phyloP scores from a whole-genome alignment of 495 filamentous ascomycete species.

The Talaromyces wortmannii region DNA sequence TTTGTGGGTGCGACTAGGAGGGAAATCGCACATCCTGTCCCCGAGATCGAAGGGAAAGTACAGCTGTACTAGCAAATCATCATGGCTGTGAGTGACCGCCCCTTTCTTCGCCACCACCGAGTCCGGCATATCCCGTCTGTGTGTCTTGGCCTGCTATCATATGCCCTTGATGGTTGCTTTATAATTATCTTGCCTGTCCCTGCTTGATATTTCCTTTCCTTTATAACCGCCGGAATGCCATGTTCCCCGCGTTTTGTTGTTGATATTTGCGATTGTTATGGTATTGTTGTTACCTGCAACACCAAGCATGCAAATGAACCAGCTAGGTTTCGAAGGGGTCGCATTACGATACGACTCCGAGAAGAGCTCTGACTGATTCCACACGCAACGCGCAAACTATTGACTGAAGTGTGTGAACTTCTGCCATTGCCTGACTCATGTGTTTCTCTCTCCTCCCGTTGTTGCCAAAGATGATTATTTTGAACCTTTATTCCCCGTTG shows the following conservation, averaged over 20 bases:
- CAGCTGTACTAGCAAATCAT: slow-evolving; percentile 1
- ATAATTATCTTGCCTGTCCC: not conserved
- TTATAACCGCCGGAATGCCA: not conserved
- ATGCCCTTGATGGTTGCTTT: not conserved
- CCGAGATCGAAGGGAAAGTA: not conserved
- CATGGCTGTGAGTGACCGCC: slow-evolving; percentile 4
- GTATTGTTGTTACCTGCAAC: not conserved
- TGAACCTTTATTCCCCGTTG: not conserved
- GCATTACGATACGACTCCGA: not conserved
- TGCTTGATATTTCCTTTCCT: not conserved
- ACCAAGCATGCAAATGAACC: not conserved
- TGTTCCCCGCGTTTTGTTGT: not conserved
- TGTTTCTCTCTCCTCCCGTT: not conserved
- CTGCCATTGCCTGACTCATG: not conserved
- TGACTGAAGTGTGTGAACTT: not conserved
- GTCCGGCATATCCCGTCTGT: not conserved
- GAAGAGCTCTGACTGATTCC: not conserved
- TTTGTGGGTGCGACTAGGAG: not conserved
- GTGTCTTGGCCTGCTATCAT: not conserved
- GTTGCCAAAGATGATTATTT: not conserved
- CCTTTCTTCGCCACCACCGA: not conserved
- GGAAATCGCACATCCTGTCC: not conserved
- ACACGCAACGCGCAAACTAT: not conserved
- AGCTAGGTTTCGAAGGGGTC: not conserved
- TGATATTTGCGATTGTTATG: not conserved